phyloP scores from a whole-genome alignment of 345 rosid species.

The Iberis pinnata region DNA sequence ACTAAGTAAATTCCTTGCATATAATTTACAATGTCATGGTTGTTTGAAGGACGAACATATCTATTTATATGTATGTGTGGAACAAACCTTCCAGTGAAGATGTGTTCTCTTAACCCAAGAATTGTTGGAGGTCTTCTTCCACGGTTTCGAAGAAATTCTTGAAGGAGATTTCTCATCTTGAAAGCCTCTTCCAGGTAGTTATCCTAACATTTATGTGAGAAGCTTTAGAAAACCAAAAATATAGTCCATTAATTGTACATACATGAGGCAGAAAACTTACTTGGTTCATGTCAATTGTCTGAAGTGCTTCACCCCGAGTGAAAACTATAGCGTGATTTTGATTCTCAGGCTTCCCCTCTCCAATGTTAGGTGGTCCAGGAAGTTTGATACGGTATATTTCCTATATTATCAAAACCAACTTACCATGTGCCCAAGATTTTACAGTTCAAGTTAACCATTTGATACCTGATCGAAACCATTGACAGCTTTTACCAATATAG shows the following conservation, averaged over 20 bases:
- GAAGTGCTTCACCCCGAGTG: slow-evolving; percentile 96
- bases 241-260: slow-evolving; percentile 4
- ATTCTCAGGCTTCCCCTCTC: slow-evolving; percentile 98
- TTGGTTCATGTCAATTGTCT: slow-evolving; percentile 96
- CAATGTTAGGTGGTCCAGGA: slow-evolving; percentile 89
- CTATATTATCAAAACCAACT: slow-evolving; percentile 33
- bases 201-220: slow-evolving; percentile 46
- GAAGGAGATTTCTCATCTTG: slow-evolving; percentile 93
- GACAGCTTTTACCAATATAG: slow-evolving; percentile 80
- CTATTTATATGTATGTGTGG: background rate
- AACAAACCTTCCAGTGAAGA: slow-evolving; percentile 89
- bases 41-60: background rate
- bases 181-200: slow-evolving; percentile 88
- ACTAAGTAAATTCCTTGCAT: slow-evolving; percentile 6
- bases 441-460: background rate
- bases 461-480: slow-evolving; percentile 70
- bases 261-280: slow-evolving; percentile 34
- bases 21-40: slow-evolving; percentile 1
- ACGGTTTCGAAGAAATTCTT: slow-evolving; percentile 68
- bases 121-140: slow-evolving; percentile 78
- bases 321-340: slow-evolving; percentile 88
- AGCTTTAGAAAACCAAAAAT: slow-evolving; percentile 19
- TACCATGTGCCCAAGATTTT: background rate
- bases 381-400: slow-evolving; percentile 88
- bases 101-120: slow-evolving; percentile 88